These are phyloP conservation scores for Septoria linicola DNA, from an alignment of 2,329 filamentous ascomycete genomes.

Conservation along the genomic window DNA sequence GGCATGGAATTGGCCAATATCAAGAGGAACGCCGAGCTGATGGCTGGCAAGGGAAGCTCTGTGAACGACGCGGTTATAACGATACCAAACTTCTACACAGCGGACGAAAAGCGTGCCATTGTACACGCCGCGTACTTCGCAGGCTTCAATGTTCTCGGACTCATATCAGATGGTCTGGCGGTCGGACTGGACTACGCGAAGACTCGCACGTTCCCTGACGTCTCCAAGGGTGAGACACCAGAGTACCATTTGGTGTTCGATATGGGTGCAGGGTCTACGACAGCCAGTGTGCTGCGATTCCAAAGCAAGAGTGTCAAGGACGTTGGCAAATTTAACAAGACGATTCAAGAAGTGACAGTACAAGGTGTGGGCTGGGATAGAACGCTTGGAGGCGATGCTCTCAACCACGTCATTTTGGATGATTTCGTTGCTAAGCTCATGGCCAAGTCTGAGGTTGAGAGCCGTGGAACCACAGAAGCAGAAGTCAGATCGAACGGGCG, in stretches of 20 bases:
- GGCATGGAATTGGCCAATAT: constrained; percentile 96
- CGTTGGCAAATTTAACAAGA: constrained; percentile 91
- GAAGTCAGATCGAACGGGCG: constrained; percentile 74
- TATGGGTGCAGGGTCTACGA: constrained; percentile 94
- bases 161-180: constrained; percentile 86
- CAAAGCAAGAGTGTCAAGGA: constrained; percentile 89
- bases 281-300: constrained; percentile 84
- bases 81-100: constrained; percentile 84
- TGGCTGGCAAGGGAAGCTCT: constrained; percentile 72
- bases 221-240: constrained; percentile 78
- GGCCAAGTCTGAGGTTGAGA: constrained; percentile 63
- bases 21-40: constrained; percentile 77
- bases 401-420: constrained; percentile 85
- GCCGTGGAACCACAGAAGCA: constrained; percentile 60
- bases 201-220: constrained; percentile 79
- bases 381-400: constrained; percentile 81
- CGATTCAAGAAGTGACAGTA: constrained; percentile 89
- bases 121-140: constrained; percentile 82
- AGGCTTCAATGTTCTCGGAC: constrained; percentile 77
- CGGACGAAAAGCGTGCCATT: constrained; percentile 84
- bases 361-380: constrained; percentile 85
- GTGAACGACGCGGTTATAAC: constrained; percentile 86
- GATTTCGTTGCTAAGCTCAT: constrained; percentile 83
- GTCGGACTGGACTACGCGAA: constrained; percentile 96
- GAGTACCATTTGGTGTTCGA: constrained; percentile 94